phyloP scores from a whole-genome alignment of 2,329 filamentous ascomycete species.

The Chaetomiaceae sp. region DNA sequence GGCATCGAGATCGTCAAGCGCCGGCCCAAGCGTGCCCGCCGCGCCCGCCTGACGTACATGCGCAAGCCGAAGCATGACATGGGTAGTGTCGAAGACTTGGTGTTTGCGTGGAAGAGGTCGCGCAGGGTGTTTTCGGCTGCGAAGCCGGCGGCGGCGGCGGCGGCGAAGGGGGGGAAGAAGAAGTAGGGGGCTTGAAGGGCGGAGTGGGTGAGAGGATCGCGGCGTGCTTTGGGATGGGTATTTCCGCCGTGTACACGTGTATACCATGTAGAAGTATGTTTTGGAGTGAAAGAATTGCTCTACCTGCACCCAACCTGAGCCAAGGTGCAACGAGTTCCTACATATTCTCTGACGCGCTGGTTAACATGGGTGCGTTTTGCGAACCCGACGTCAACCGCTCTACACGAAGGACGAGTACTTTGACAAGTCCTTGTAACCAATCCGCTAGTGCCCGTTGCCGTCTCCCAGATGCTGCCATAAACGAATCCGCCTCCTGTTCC shows the following conservation, averaged over 20 bases:
- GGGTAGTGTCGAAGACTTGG: constrained; percentile 76
- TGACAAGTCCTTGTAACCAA: no score
- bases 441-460: no score
- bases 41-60: constrained; percentile 88
- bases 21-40: constrained; percentile 72
- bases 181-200: constrained; percentile 7
- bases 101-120: constrained; percentile 50
- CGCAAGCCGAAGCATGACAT: constrained; percentile 80
- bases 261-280: constrained; percentile 13
- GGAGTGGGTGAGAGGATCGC: neutral
- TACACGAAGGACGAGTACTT: no score
- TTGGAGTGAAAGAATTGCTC: neutral
- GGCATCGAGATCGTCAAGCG: constrained; percentile 93
- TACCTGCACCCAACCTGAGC: no score
- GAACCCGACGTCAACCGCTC: no score
- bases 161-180: constrained; percentile 18
- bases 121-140: constrained; percentile 34
- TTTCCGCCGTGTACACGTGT: constrained; percentile 8
- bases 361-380: no score
- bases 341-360: no score
- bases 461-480: no score
- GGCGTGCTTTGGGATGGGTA: neutral
- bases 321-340: no score
- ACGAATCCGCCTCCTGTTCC: no score
- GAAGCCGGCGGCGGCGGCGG: constrained; percentile 20